Base-by-base conservation (phyloP, 2,329 filamentous ascomycete genomes). In the Paraphaeosphaeria minitans region DNA sequence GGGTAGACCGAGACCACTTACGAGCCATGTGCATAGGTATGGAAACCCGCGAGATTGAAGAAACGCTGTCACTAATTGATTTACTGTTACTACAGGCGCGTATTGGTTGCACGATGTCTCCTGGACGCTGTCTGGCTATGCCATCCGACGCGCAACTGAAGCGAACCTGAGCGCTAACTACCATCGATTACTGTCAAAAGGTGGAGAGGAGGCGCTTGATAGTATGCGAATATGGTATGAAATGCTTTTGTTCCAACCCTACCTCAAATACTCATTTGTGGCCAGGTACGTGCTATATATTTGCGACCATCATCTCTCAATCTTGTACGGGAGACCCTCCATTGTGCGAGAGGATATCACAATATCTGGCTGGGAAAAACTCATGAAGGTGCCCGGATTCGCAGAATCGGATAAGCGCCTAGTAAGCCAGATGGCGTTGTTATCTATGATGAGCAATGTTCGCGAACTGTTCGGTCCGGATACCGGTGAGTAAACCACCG, bases 281-380 rank as follows among this genome's bases (percentile, higher is more conserved):
- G 24, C 2, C 12, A 51, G 48, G 48, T 51, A 53, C n/a, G 50
- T 53, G 21, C 50, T 53, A 4, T 89, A 88, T 65, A 85, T 88
- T 1, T 88, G 86, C 66, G 87, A 89, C 65, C 86, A 88, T 60
- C 87, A 89, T 69, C 84, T 88, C 29, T 85, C 84, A 19, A 87
- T 87, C 22, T 75, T 87, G 0, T 87, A 88, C 55, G 84, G 85
- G 2, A 78, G 86, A 2, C 83, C 84, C 1, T 82, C 84, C 0
- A 82, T 87, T 9, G 83, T 87, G 0, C 82, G 84, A 29, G 85
- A 87, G 53, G 84, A 88, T 55, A 73, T 79, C 14, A 82, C 83
- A 0, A 84, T 87, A 41, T 81, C 84, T 51, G 84, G 84, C 5
- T 84, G 84, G 76, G 84, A 87, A 53, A 77, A 79, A 1, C 84